phyloP scores from a whole-genome alignment of 345 rosid species.

The Noccaea bulbosa region DNA sequence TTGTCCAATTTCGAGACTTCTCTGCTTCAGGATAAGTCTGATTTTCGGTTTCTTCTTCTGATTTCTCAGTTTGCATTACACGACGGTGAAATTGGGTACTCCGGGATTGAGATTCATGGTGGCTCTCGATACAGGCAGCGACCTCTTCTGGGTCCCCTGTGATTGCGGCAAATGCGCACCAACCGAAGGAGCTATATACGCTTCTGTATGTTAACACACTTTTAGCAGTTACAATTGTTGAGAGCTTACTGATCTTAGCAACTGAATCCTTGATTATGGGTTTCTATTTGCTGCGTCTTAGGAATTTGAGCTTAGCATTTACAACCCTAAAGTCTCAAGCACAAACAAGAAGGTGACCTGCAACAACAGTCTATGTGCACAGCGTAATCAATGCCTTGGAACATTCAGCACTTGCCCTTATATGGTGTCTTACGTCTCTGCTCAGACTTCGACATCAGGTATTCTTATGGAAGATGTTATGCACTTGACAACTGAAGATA shows the following conservation, averaged over 20 bases:
- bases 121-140: conserved; percentile 90
- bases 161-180: conserved; percentile 79
- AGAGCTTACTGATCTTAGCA: conserved; percentile 25
- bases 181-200: conserved; percentile 57
- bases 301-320: conserved; percentile 77
- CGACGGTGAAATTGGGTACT: conserved; percentile 81
- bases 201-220: conserved; percentile 56
- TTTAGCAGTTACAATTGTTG: not conserved
- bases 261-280: not conserved
- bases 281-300: conserved; percentile 30
- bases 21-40: conserved; percentile 25
- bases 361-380: conserved; percentile 65
- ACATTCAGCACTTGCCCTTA: conserved; percentile 82
- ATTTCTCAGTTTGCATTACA: conserved; percentile 71
- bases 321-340: conserved; percentile 66
- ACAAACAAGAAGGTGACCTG: conserved; percentile 81
- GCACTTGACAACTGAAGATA: conserved; percentile 63
- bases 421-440: conserved; percentile 75
- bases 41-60: conserved; percentile 9
- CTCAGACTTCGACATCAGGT: conserved; percentile 85
- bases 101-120: conserved; percentile 88
- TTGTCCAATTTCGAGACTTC: not conserved
- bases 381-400: conserved; percentile 63
- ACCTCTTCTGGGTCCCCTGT: conserved; percentile 94
- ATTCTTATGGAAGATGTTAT: conserved; percentile 79